Base-by-base conservation (phyloP, 345 rosid genomes). In the Alliaria petiolata region DNA sequence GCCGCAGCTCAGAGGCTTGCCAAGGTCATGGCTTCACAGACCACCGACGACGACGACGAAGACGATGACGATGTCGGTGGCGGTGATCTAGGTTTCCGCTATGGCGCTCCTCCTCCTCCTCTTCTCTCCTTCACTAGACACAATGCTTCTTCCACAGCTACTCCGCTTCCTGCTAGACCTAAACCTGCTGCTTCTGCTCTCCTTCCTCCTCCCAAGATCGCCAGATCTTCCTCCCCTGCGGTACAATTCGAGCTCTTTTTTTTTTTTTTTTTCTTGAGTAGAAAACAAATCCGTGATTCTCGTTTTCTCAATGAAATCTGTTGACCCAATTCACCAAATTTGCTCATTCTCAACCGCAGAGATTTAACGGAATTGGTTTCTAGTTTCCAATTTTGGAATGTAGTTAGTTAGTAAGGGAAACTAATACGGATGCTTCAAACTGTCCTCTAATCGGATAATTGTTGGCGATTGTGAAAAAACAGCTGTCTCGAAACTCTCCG, bases 1-100 rank as follows among this genome's bases (percentile, higher is more conserved):
- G 98, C 98, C 30, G 99, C 98, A 0, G 99, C 99, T 55, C 96
- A 86, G 80, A 86, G 99, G 19, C 92, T 95, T 11, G 99, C 99
- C 74, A 96, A 88, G 75, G 99, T 95, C 71, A 95, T 95, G 99
- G 99, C 98, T 64, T 95, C 99, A 36, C 98, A 92, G 78, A 86
- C 98, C 7, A 79, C 91, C 30, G 92, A 85, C 33, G 95, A 88
- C 36, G 96, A 85, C 13, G 96, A 91, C 4, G 89, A 78, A 5
- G 84, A 76, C 1, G 83, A 82, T 15, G 87, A 78, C 5, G 88
- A 51, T 35, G 44, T 74, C 72, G 78, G 78, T 43, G 69, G 58
- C 38, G 95, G 82, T 62, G 96, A 89, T 66, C 86, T 88, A 70
- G 93, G 85, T 38, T 91, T 91, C 80, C 88, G 95, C 12, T 95